These are phyloP conservation scores for Yamadazyma sp. DNA, from an alignment of 1,139 yeast genomes.

Conservation along the genomic window DNA sequence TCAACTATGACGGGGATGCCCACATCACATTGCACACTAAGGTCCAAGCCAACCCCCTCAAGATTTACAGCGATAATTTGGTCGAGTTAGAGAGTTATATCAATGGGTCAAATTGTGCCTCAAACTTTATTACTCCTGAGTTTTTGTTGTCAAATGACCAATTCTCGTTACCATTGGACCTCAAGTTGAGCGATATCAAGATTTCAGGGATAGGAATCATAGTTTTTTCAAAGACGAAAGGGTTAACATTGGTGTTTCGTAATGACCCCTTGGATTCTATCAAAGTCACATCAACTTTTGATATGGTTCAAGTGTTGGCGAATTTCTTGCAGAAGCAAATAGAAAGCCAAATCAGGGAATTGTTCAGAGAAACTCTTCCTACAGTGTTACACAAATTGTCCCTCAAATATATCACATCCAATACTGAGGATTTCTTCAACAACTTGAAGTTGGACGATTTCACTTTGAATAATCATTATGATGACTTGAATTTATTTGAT, in stretches of 20 bases:
- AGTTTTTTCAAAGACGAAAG: constrained; percentile 79
- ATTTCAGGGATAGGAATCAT: constrained; percentile 81
- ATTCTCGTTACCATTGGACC: constrained; percentile 75
- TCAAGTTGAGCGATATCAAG: constrained; percentile 70
- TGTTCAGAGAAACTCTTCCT: constrained; percentile 83
- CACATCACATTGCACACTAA: constrained; percentile 76
- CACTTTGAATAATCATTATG: constrained; percentile 6
- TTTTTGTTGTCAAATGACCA: constrained; percentile 68
- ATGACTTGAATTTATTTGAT: constrained; percentile 20
- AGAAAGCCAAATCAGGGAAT: constrained; percentile 74
- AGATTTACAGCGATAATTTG: constrained; percentile 59
- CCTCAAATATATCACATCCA: constrained; percentile 57
- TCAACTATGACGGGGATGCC: constrained; percentile 79
- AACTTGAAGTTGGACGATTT: constrained; percentile 20
- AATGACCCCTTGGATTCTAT: constrained; percentile 86
- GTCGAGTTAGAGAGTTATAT: constrained; percentile 35
- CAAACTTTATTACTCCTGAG: constrained; percentile 59
- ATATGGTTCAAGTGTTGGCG: constrained; percentile 80
- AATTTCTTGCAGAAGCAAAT: constrained; percentile 78
- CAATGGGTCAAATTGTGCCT: constrained; percentile 22
- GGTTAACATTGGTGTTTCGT: constrained; percentile 80
- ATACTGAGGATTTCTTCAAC: constrained; percentile 9
- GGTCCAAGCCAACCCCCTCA: constrained; percentile 82
- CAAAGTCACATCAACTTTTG: constrained; percentile 81
- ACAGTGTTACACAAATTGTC: constrained; percentile 76